phyloP scores from a whole-genome alignment of 345 rosid species.

The Camelina laxa region DNA sequence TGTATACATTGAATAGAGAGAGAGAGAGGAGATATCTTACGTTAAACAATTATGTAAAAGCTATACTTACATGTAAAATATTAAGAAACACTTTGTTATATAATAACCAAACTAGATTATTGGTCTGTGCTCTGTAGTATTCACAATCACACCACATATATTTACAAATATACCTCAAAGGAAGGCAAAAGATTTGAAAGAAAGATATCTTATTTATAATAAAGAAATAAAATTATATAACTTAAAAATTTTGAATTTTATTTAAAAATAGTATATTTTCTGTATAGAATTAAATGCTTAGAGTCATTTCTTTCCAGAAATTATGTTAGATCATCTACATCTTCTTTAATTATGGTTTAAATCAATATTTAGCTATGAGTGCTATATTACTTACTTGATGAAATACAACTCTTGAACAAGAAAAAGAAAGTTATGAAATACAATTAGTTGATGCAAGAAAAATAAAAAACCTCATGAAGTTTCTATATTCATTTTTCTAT shows the following conservation, averaged over 20 bases:
- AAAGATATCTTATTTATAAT: neutral
- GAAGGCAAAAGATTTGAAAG: neutral
- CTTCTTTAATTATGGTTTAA: neutral
- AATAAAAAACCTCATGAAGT: neutral
- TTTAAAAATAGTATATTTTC: neutral
- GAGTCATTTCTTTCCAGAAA: neutral
- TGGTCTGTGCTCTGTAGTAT: too few species aligned
- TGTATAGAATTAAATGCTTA: neutral
- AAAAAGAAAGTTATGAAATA: too few species aligned
- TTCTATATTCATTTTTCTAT: too few species aligned
- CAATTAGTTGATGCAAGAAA: neutral
- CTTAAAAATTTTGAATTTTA: neutral
- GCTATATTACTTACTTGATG: neutral
- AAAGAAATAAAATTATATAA: neutral
- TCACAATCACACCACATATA: too few species aligned
- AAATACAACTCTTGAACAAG: too few species aligned
- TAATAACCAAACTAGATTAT: neutral
- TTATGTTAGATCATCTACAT: neutral
- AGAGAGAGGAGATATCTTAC: neutral
- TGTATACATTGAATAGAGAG: neutral
- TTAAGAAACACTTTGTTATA: too few species aligned
- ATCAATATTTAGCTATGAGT: neutral
- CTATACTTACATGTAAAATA: neutral
- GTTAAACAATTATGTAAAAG: too few species aligned
- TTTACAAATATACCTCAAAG: neutral